These are phyloP conservation scores for Yarrowia divulgata DNA, from an alignment of 805 yeast species.

Conservation along the genomic window DNA sequence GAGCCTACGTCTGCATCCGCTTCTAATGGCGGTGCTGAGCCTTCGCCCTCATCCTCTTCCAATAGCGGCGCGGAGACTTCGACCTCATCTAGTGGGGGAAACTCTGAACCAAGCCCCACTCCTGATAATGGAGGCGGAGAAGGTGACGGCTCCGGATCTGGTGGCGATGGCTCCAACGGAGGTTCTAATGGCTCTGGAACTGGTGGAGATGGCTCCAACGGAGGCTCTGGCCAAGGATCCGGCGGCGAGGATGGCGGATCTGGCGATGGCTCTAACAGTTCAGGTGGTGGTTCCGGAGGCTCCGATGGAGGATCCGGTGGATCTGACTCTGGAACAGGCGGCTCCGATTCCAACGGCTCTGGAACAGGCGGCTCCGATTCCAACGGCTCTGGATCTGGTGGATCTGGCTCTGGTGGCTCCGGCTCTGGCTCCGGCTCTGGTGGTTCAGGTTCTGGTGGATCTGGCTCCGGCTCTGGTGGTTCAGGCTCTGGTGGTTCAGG, in stretches of 20 bases:
- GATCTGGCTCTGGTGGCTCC: neutral
- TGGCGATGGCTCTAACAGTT: too few species aligned
- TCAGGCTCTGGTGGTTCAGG: neutral
- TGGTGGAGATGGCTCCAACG: neutral
- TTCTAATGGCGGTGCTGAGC: too few species aligned
- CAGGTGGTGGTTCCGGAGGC: too few species aligned
- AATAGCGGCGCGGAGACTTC: too few species aligned
- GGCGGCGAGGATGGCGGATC: too few species aligned
- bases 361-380: neutral
- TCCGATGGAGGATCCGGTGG: neutral
- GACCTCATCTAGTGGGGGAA: too few species aligned
- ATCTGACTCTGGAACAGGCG: neutral
- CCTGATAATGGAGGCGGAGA: too few species aligned
- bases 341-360: too few species aligned
- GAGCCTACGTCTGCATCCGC: too few species aligned
- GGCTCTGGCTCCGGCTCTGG: neutral
- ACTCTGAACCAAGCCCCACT: too few species aligned
- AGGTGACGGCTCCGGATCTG: neutral
- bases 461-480: neutral
- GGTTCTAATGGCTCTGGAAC: neutral
- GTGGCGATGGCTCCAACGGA: neutral
- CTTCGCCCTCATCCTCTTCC: too few species aligned
- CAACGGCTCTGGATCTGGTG: neutral
- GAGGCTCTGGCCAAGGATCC: neutral
- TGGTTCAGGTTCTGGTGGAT: too few species aligned